Percentiles rank a stretch among this genome's conserved stretches.
Conservation (phyloP, 2,329 filamentous ascomycete species). For the Biscogniauxia sp. region DNA sequence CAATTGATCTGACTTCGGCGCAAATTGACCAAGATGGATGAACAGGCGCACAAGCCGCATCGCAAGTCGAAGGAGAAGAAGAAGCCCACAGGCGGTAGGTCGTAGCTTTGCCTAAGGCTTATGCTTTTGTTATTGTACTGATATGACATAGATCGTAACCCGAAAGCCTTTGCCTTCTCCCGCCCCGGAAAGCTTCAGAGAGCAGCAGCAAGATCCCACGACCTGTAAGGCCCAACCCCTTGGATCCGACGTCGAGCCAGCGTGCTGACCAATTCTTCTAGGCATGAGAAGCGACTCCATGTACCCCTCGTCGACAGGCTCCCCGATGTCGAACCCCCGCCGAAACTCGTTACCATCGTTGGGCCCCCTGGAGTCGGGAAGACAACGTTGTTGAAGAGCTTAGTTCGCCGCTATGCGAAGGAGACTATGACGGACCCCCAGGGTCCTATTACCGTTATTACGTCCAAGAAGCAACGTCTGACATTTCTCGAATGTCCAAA, state of each 20-base stretch:
- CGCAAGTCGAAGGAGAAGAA: slow-evolving; percentile 88
- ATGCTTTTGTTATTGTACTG: slow-evolving; percentile 14
- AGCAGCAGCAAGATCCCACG: slow-evolving; percentile 59
- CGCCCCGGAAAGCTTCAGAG: slow-evolving; percentile 78
- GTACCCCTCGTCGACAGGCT: slow-evolving; percentile 94
- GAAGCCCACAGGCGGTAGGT: slow-evolving; percentile 60
- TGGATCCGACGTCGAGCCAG: not conserved
- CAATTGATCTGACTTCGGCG: not conserved
- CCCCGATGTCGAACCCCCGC: slow-evolving; percentile 84
- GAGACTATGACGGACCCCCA: slow-evolving; percentile 87
- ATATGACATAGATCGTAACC: slow-evolving; percentile 63
- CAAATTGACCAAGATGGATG: slow-evolving; percentile 58
- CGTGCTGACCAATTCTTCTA: slow-evolving; percentile 43
- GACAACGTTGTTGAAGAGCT: slow-evolving; percentile 90
- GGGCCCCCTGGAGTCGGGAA: slow-evolving; percentile 94
- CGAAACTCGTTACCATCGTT: slow-evolving; percentile 88
- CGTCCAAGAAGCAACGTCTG: slow-evolving; percentile 89
- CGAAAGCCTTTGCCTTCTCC: slow-evolving; percentile 85
- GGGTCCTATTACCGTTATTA: slow-evolving; percentile 93
- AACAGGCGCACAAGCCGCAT: slow-evolving; percentile 83
- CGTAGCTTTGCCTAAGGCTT: not conserved
- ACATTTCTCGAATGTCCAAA: slow-evolving; percentile 98
- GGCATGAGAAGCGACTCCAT: slow-evolving; percentile 94
- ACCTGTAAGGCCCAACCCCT: slow-evolving; percentile 16
- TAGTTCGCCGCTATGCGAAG: slow-evolving; percentile 92